phyloP scores from a whole-genome alignment of 2,329 filamentous ascomycete genomes.

The Phyllosticta citribraziliensis region DNA sequence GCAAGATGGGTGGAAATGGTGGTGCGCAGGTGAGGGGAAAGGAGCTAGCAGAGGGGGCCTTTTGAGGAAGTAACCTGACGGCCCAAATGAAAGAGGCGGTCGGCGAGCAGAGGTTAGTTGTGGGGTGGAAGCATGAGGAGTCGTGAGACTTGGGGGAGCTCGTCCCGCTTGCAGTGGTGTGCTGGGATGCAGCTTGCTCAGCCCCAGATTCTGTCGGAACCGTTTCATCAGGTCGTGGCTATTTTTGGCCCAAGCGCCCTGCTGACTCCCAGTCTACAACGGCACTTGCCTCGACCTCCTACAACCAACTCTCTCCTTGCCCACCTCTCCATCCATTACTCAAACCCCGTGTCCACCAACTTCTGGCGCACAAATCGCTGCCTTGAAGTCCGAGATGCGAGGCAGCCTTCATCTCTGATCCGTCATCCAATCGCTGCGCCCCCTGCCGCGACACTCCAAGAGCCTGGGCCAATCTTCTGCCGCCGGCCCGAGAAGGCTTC shows the following conservation, averaged over 20 bases:
- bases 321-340: not conserved
- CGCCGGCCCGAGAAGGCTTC: not conserved
- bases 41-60: slow-evolving; percentile 1
- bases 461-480: not conserved
- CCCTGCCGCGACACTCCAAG: not conserved
- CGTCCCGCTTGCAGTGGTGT: slow-evolving; percentile 1
- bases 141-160: slow-evolving; percentile 10
- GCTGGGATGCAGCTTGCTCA: slow-evolving; percentile 11
- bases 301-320: not conserved
- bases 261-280: not conserved
- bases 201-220: slow-evolving; percentile 9
- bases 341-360: not conserved
- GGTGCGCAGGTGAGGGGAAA: not conserved
- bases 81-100: slow-evolving; percentile 9
- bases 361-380: not conserved
- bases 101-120: slow-evolving; percentile 5
- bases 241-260: slow-evolving; percentile 11
- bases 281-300: not conserved
- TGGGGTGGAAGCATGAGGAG: not conserved
- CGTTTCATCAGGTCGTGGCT: slow-evolving; percentile 7
- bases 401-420: not conserved
- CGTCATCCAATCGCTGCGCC: not conserved
- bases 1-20: not conserved
- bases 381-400: not conserved
- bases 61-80: slow-evolving; percentile 4